These are phyloP conservation scores for Linnemannia exigua DNA, from an alignment of 192 early-diverging fungal genomes.

Conservation along the genomic window DNA sequence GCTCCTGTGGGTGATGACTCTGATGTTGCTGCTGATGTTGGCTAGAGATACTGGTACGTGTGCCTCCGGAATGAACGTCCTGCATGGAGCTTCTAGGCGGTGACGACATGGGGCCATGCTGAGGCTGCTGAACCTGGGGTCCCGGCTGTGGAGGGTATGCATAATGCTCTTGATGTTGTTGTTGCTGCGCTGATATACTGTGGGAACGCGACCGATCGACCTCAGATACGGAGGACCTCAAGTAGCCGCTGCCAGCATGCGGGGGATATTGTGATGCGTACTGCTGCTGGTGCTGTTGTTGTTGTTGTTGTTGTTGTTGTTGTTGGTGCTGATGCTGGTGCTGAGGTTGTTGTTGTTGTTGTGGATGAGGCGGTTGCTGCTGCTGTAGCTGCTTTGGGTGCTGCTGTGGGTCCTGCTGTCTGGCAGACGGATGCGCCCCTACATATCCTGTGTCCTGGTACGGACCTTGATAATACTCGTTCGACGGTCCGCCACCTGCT, in stretches of 20 bases:
- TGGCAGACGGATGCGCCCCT: conserved; percentile 21
- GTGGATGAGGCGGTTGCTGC: neutral
- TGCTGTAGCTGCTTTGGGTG: neutral
- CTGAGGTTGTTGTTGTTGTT: conserved; percentile 12
- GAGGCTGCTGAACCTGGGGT: conserved; percentile 24
- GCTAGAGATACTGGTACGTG: neutral
- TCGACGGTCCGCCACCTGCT: neutral
- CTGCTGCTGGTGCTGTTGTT: conserved; percentile 24
- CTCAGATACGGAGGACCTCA: conserved; percentile 16
- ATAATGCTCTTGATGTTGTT: conserved; percentile 27
- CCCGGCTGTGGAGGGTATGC: conserved; percentile 15
- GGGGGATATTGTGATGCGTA: conserved; percentile 30
- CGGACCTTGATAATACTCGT: conserved; percentile 28
- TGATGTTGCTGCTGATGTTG: conserved; percentile 26
- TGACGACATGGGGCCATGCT: conserved; percentile 17
- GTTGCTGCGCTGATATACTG: conserved; percentile 7
- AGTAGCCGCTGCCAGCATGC: conserved; percentile 20
- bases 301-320: conserved; percentile 21
- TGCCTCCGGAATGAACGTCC: conserved; percentile 22
- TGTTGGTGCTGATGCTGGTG: conserved; percentile 31
- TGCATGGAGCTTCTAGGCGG: conserved; percentile 30
- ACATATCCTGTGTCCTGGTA: conserved; percentile 18
- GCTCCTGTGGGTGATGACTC: conserved; percentile 21
- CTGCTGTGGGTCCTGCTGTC: neutral
- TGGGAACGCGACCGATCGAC: conserved; percentile 26